Evolutionary conservation across 257 asterid genomes (phyloP).

Genomic region (Paraleonurus japonicus): DNA sequence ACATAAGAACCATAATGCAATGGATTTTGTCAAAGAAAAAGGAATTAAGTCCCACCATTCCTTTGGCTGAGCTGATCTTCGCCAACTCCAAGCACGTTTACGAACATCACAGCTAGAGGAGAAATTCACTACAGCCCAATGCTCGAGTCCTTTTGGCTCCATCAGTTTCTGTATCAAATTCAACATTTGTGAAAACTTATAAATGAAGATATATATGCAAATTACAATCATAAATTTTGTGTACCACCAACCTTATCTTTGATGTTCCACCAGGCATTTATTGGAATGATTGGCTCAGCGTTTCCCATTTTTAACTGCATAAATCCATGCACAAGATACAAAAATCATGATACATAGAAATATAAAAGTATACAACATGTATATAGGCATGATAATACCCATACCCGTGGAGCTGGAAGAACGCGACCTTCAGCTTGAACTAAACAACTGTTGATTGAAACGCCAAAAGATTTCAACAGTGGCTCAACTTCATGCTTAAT

Average conservation of each 20-base stretch:
- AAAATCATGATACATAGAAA: neutral
- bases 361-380: neutral
- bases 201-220: neutral
- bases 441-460: slow-evolving; percentile 35
- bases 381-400: neutral
- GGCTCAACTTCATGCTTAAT: slow-evolving; percentile 36
- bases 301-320: slow-evolving; percentile 48
- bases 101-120: slow-evolving; percentile 32
- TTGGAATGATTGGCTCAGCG: slow-evolving; percentile 37
- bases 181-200: neutral
- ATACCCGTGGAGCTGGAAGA: slow-evolving; percentile 52
- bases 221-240: neutral
- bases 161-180: slow-evolving; percentile 29
- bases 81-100: slow-evolving; percentile 28
- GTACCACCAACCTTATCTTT: slow-evolving; percentile 43
- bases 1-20: neutral
- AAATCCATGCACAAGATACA: neutral
- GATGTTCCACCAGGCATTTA: slow-evolving; percentile 47
- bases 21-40: neutral
- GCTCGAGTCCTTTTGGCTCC: slow-evolving; percentile 41
- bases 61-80: slow-evolving; percentile 33
- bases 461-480: slow-evolving; percentile 40
- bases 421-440: slow-evolving; percentile 49
- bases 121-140: slow-evolving; percentile 51
- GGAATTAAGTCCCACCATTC: slow-evolving; percentile 37